Base-by-base conservation (phyloP, 2,329 filamentous ascomycete genomes). In the Apiospora aurea region DNA sequence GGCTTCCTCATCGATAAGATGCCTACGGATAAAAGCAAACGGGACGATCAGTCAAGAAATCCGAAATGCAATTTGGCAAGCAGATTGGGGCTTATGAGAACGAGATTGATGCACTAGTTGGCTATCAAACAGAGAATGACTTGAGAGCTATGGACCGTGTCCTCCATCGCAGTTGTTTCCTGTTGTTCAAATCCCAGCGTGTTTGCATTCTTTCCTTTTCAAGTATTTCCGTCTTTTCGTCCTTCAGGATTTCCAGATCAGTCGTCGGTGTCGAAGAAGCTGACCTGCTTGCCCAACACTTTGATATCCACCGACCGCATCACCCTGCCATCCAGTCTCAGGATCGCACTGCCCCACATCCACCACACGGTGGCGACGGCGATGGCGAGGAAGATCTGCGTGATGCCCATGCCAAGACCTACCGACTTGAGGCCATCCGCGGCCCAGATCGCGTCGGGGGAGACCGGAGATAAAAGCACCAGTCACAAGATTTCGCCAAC, bases 231-330 rank as follows among this genome's bases (percentile, higher is more conserved):
- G 29, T 68, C 66, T 61, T 29, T 14, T 51, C 34, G 21, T 41
- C 34, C 10, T 10, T 24, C 57, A 10, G 34, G 16, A 41, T 64
- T 10, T 24, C 57, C 3, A 18, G 16, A 41, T 64, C 43, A 78
- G 64, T 85, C 82, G 64, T 85, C 82, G 11, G 77, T 78, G 43
- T 87, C 85, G 68, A 87, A 87, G 75, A 85, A 86, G 75, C 85
- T 87, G 24, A 77, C 81, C 7, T 79, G 80, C 72, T 81, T 75
- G 79, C 83, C 86, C 71, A 86, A 69, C 67, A 82, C 77, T n/a
- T 80, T 80, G 77, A 86, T 71, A 72, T 87, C 84, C 8, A 87
- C 82, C 18, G 86, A 77, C 5, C 82, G 82, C 85, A 88, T 85
- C 7, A 85, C 80, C 71, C 79, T 78, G 4, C 86, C 87, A 73